Base-by-base conservation (phyloP, 305 asterid genomes). In the Petunia hybrid region DNA sequence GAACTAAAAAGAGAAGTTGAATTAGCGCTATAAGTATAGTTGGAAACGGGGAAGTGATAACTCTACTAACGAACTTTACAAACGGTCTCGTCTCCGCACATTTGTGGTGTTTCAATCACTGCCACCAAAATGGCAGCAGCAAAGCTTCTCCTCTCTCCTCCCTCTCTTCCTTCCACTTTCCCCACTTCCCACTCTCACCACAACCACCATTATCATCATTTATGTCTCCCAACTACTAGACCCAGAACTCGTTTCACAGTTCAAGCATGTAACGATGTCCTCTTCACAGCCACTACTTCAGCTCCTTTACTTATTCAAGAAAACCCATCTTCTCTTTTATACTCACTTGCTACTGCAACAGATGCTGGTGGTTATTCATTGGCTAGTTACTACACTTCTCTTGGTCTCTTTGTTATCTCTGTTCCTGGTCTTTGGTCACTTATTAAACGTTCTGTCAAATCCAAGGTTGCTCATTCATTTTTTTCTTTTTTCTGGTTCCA, bases 401-500 rank as follows among this genome's bases (percentile, higher is more conserved):
- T 95, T 6, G 99, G 98, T 84, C 97, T 95, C 80, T 95, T 95
- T 70, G 86, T 95, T 79, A 95, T 95, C 85, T 95, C 99, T 0
- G 97, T 95, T 82, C 99, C 97, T 2, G 99, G 99, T 22, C 92
- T 95, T 74, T 95, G 99, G 99, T 95, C 99, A 81, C 98, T 95
- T 70, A 94, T 95, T 84, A 95, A 95, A 85, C 98, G 99, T 14
- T 95, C 98, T 4, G 97, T 94, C 74, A 95, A 95, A 89, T 95
- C 99, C 56, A 95, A 95, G 99, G 98, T 92, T 22, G 31, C 31
- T 22, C 81, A 5, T 59, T 45, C 76, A 63, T 39, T 41, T 40
- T 36, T 38, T 41, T 36, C n/a, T 36, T 38, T 41, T 36, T 9
- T 53, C 12, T 57, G 35, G 5, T n/a, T 22, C 38, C 38, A 22